phyloP scores from a whole-genome alignment of 2,329 filamentous ascomycete species.

The Teratosphaeriaceae sp. region DNA sequence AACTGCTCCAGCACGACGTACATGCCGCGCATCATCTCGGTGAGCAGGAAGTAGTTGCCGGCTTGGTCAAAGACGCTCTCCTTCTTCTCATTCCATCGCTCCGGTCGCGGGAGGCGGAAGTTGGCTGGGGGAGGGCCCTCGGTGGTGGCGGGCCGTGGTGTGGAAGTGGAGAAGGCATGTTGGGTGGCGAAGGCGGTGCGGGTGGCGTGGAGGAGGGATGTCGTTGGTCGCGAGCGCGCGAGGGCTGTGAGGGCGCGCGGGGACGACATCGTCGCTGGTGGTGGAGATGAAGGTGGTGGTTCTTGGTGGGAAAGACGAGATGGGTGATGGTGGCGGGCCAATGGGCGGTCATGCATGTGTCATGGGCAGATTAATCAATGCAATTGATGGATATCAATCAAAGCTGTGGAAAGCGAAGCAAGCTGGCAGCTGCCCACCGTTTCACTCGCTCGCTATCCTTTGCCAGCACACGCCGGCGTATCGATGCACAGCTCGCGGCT shows the following conservation, averaged over 20 bases:
- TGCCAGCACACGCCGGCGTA: neutral
- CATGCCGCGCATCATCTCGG: constrained; percentile 96
- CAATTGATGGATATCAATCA: neutral
- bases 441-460: neutral
- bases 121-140: constrained; percentile 69
- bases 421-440: neutral
- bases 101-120: constrained; percentile 69
- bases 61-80: constrained; percentile 75
- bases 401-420: neutral
- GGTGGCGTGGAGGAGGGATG: constrained; percentile 32
- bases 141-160: constrained; percentile 50
- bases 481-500: constrained; percentile 8
- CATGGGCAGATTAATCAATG: neutral
- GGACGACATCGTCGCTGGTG: constrained; percentile 35
- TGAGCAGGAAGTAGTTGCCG: constrained; percentile 90
- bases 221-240: constrained; percentile 37
- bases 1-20: constrained; percentile 96
- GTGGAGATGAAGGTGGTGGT: neutral
- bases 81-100: constrained; percentile 72
- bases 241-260: constrained; percentile 40
- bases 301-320: neutral
- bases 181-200: constrained; percentile 39
- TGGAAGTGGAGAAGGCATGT: constrained; percentile 55
- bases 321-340: constrained; percentile 1
- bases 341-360: neutral